phyloP scores from a whole-genome alignment of 2,329 filamentous ascomycete species.

The Orbilia javanica region DNA sequence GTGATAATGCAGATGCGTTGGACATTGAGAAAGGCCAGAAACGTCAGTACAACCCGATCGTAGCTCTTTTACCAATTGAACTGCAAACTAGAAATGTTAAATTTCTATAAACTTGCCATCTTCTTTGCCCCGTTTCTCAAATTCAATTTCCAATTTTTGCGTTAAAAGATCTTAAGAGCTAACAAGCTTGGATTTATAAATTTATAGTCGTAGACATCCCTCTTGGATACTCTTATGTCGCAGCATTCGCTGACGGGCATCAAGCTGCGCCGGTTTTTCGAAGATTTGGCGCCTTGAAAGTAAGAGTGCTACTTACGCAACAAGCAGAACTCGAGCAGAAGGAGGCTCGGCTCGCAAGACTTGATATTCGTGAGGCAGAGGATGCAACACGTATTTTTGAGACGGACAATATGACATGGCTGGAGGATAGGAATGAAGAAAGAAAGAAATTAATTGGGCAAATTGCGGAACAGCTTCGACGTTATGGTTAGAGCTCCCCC shows the following conservation, averaged over 20 bases:
- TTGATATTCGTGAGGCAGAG: constrained; percentile 1
- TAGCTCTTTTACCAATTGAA: neutral
- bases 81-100: too few relatives aligned
- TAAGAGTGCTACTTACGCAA: constrained; percentile 27
- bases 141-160: too few relatives aligned
- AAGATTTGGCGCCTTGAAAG: constrained; percentile 36
- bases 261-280: constrained; percentile 34
- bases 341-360: constrained; percentile 20
- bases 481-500: constrained; percentile 20
- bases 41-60: constrained; percentile 4
- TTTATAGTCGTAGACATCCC: constrained; percentile 26
- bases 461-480: neutral
- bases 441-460: constrained; percentile 25
- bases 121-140: too few relatives aligned
- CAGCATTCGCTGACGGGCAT: constrained; percentile 30
- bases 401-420: constrained; percentile 27
- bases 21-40: neutral
- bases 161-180: neutral
- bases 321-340: constrained; percentile 34
- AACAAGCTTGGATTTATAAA: neutral
- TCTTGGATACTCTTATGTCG: constrained; percentile 38
- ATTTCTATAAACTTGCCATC: too few relatives aligned
- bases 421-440: constrained; percentile 1
- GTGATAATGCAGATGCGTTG: neutral
- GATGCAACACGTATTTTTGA: neutral